Base-by-base conservation (phyloP, 169 alveolate genomes). In the Plasmodium falciparum region DNA sequence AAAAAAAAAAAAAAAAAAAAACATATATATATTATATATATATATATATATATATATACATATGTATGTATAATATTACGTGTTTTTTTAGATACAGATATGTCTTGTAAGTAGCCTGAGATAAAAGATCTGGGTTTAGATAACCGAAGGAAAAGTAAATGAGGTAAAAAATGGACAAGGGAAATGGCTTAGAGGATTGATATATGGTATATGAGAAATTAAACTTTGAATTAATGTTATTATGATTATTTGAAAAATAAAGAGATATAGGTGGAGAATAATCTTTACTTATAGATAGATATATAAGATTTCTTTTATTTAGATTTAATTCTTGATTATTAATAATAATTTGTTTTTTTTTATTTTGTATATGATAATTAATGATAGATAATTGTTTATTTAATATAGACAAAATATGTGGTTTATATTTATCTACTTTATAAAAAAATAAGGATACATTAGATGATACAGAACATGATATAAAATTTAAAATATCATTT, bases 391-490 rank as follows among this genome's bases (percentile, higher is more conserved):
- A 26, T 71, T 78, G 89, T 2, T 66, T 70, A 22, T 66, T 78
- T 45, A 78, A n/a, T n/a, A 76, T 3, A 15, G 69, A 5, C 20
- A 78, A 43, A 29, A 78, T 39, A 20, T 78, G 78, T 24, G 29
- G 58, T 52, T 71, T 33, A 58, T 65, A 78, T 24, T 7, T 15
- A 66, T 78, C 70, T 24, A 67, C 56, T 29, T 78, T 52, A 61
- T 65, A 59, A 66, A 78, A 70, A 33, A 65, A 66, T 3, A 78
- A 52, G 15, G 89, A 78, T 2, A 52, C 43, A 11, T 78, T 78
- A 47, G 89, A 78, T 11, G 24, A 65, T 13, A 78, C 0, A 22
- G 73, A 59, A 17, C 89, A 78, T 11, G 89, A 65, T 49, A 78
- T 24, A 56, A 22, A 78, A 29, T 78, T 78, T 11, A 65, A 15